Base-by-base conservation (phyloP, 768 basidiomycete genomes). In the Naganishia antarctica region DNA sequence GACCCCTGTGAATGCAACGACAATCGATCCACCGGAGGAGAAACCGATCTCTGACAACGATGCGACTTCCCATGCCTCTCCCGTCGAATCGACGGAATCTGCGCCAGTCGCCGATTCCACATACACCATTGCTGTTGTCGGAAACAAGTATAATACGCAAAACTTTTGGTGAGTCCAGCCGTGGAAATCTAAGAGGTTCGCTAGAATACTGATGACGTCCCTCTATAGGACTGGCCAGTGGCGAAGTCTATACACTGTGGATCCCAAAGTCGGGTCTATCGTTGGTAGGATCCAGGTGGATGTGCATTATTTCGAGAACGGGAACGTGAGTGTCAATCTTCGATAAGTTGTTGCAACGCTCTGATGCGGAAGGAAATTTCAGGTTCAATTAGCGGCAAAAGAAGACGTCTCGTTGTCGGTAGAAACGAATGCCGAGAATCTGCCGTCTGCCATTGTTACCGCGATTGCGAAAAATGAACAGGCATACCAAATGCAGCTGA, bases 261-360 rank as follows among this genome's bases (percentile, higher is more conserved):
- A 94, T 74, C 76, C 89, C 41, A 82, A 81, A 18, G 80, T 83
- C 43, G 83, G 83, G 60, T 82, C 78, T 64, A 81, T 96, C 5
- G 76, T 79, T n/a, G 92, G 91, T 0, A 84, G 81, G 70, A 84
- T 96, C 16, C 80, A 87, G 8, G 83, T 89, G 46, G 89, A 91
- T 70, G 87, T 97, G 13, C 96, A 99, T 76, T 98, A 98, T 73
- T 98, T 93, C 73, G 96, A 99, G 76, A 91, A 96, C 74, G 94
- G 94, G 69, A 94, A 93, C 74, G 91, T 93, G 61, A 57, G 85
- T 70, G 4, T 28, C 37, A 25, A 26, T 18, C 66, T 12, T 48
- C 9, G 4, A 37, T 4, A 26, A n/a, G n/a, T n/a, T n/a, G n/a
- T n/a, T n/a, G n/a, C n/a, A n/a, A n/a, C n/a, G n/a, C n/a, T n/a